Percentiles rank a stretch among this genome's conserved stretches.
Conservation (phyloP, 805 yeast species). For the Spathaspora sp. region DNA sequence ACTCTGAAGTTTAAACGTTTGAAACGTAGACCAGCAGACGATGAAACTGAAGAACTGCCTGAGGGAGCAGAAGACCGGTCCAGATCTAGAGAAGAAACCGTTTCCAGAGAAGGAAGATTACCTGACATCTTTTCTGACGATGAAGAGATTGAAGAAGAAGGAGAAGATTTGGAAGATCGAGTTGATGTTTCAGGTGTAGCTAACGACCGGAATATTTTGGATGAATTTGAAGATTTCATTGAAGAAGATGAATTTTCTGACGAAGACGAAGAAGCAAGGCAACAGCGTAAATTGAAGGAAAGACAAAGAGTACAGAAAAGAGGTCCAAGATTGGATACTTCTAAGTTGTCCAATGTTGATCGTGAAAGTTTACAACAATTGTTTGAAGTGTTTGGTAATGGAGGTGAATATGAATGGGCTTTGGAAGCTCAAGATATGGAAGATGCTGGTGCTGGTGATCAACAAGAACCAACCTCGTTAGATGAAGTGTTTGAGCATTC, state of each 20-base stretch:
- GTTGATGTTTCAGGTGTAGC: constrained; percentile 15
- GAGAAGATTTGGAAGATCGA: constrained; percentile 21
- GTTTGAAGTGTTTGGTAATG: constrained; percentile 94
- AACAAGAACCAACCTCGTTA: constrained; percentile 56
- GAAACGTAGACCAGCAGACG: constrained; percentile 57
- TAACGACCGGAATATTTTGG: constrained; percentile 43
- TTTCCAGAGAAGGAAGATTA: constrained; percentile 34
- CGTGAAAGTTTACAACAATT: constrained; percentile 90
- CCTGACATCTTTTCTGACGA: constrained; percentile 69
- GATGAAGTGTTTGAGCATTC: constrained; percentile 93
- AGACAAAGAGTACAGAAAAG: constrained; percentile 28
- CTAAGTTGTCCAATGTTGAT: constrained; percentile 63
- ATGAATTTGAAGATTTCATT: constrained; percentile 94
- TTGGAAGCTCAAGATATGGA: constrained; percentile 79
- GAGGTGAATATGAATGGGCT: constrained; percentile 98
- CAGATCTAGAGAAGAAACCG: background rate
- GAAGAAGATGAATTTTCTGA: constrained; percentile 96
- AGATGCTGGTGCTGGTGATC: constrained; percentile 52
- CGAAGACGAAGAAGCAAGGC: constrained; percentile 58
- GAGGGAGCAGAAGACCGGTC: constrained; percentile 5
- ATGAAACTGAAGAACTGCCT: constrained; percentile 26
- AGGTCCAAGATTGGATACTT: constrained; percentile 50
- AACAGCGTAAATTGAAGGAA: constrained; percentile 23
- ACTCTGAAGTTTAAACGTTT: constrained; percentile 68
- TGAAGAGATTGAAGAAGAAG: constrained; percentile 19